A percentile compares a stretch with the other conserved stretches of the same genome.
These are phyloP conservation scores for Coffea eugenioides DNA, from an alignment of 257 asterid genomes.

Conservation along the genomic window DNA sequence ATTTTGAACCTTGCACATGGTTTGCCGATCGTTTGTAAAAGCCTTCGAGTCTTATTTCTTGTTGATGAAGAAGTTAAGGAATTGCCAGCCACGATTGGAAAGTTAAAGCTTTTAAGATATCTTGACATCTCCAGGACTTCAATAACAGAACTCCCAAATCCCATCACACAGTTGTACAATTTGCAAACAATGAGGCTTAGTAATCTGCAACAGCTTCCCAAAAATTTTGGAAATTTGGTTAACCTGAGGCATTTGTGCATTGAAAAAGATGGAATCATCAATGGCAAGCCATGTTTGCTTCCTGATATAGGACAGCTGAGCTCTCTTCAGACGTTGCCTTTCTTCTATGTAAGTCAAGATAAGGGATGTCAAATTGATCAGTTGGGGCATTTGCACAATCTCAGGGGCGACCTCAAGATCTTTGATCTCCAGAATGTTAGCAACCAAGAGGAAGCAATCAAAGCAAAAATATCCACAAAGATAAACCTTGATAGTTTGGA, in stretches of 20 bases:
- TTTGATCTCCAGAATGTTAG: conserved; percentile 17
- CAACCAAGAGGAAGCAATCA: conserved; percentile 12
- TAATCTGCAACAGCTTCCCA: neutral
- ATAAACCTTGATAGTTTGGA: conserved; percentile 3
- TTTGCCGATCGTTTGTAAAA: too few relatives aligned
- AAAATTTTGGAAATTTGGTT: neutral
- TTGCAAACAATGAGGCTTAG: conserved; percentile 19
- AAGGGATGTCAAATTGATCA: conserved; percentile 14
- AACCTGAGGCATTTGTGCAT: conserved; percentile 23
- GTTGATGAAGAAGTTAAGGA: neutral
- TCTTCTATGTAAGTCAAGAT: conserved; percentile 1
- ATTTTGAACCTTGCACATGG: too few relatives aligned
- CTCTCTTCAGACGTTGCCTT: conserved; percentile 19
- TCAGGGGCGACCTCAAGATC: conserved; percentile 17
- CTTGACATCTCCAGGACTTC: conserved; percentile 12
- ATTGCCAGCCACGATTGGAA: conserved; percentile 10
- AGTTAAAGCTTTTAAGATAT: conserved; percentile 13
- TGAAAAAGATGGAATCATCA: neutral
- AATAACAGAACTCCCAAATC: conserved; percentile 10
- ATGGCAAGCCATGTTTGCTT: neutral
- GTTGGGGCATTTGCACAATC: conserved; percentile 14
- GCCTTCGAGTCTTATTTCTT: neutral
- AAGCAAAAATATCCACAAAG: conserved; percentile 9
- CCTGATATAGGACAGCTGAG: conserved; percentile 22
- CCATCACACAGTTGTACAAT: conserved; percentile 13